Evolutionary conservation across 306 rosid genomes (phyloP), one percentile per base, ranked within the genome.

Genomic region (Luffa aegyptiaca): DNA sequence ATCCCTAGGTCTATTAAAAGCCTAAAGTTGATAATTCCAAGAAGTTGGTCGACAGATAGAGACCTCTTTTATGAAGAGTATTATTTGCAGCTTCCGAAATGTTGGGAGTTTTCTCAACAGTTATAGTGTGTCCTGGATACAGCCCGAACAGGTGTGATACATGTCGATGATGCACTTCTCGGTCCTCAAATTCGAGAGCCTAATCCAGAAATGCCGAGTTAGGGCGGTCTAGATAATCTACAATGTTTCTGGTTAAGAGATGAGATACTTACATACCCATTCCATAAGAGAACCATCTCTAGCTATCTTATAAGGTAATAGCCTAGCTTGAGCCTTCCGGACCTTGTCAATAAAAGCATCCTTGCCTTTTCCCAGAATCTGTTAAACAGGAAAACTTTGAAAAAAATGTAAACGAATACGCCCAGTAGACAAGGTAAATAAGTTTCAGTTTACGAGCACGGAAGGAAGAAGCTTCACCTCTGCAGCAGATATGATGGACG

Each of bases 261-360:
- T 7, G 53, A 72, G 76, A 81, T 76, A 77, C 72, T 65, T 61
- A 39, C 91, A 62, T 88, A 92, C 98, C 97, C 97, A 95, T 91
- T 95, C 97, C 97, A 92, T 88, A 74, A 95, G 81, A 80, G 93
- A 85, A 83, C 98, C 98, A 85, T 95, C 98, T 86, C 87, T 83
- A 81, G 97, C 88, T 83, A 91, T 84, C 85, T 85, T 95, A 6
- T 88, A 84, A 0, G 97, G 96, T 81, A 87, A 84, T 65, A 92
- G 93, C 87, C 84, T 87, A 56, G 92, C 65, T 88, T 84, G 97
- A 86, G 93, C 87, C 76, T 59, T 82, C 0, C 45, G 83, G 53
- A 89, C 97, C 80, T 86, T 91, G 75, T 57, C 85, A 82, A 92
- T 78, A 70, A 90, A 64, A 81, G 83, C 68, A 81, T 94, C 97